A percentile compares a stretch with the other conserved stretches of the same genome.
Conservation (phyloP, 305 asterid species). For the Lippia alba region DNA sequence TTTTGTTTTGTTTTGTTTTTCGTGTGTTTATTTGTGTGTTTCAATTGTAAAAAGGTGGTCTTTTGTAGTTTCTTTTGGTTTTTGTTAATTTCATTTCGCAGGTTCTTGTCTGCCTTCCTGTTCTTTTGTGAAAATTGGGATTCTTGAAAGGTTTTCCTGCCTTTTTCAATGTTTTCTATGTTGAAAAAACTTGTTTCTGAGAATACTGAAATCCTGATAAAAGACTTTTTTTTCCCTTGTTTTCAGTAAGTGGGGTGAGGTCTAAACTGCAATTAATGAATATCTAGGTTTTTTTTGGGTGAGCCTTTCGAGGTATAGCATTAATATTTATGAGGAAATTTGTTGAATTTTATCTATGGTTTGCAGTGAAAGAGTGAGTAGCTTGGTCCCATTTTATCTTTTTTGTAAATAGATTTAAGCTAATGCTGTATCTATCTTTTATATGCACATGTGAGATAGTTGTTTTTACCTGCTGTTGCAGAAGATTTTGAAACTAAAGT, state of each 20-base stretch:
- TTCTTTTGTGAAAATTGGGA: conserved; percentile 10
- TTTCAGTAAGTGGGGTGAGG: neutral
- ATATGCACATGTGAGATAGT: neutral
- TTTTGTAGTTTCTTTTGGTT: conserved; percentile 10
- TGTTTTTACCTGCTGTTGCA: neutral
- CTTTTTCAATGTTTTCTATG: neutral
- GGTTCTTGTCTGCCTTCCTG: neutral
- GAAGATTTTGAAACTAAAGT: neutral
- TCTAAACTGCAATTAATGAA: neutral
- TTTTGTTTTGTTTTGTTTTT: neutral
- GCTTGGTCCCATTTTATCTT: neutral
- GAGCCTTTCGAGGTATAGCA: neutral
- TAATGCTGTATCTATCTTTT: neutral
- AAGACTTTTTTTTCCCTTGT: too few relatives aligned
- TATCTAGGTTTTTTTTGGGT: neutral
- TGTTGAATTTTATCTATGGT: neutral
- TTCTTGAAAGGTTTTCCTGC: conserved; percentile 5
- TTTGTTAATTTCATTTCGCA: neutral
- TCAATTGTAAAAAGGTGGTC: neutral
- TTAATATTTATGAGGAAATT: too few relatives aligned
- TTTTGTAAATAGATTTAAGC: neutral
- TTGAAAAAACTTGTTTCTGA: neutral
- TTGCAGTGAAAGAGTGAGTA: neutral
- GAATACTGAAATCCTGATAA: neutral
- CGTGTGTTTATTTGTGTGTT: neutral